Conservation (phyloP, 345 rosid genomes). For the Arabidopsis suecica region DNA sequence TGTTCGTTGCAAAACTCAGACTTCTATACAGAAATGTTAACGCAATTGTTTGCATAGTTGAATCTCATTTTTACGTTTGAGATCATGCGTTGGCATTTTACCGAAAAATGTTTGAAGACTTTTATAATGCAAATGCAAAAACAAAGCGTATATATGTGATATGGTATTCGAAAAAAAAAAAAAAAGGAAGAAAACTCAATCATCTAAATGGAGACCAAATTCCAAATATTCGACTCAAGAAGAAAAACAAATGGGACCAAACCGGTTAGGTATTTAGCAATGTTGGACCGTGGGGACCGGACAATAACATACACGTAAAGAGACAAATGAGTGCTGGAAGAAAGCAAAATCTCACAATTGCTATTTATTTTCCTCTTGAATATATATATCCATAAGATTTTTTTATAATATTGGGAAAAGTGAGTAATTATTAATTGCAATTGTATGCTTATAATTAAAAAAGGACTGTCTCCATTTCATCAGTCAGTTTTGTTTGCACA, state of each 20-base stretch:
- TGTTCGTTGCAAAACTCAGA: not conserved
- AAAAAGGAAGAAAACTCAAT: not conserved
- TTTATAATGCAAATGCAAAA: not conserved
- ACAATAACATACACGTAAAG: slow-evolving; percentile 35
- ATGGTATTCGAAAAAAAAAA: not conserved
- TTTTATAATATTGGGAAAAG: slow-evolving; percentile 32
- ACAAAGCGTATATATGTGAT: not conserved
- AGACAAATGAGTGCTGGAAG: slow-evolving; percentile 43
- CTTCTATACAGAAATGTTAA: too few relatives aligned
- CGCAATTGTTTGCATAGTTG: not conserved
- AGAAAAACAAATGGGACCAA: slow-evolving; percentile 41
- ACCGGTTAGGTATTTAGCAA: slow-evolving; percentile 47
- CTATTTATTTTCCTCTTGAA: slow-evolving; percentile 15
- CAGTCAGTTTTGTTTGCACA: slow-evolving; percentile 45
- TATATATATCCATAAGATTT: slow-evolving; percentile 25
- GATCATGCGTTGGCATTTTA: too few relatives aligned
- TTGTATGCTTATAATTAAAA: slow-evolving; percentile 45
- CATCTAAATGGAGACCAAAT: slow-evolving; percentile 16
- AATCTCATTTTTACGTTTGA: not conserved
- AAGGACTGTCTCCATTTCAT: slow-evolving; percentile 33
- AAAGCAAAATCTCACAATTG: slow-evolving; percentile 42
- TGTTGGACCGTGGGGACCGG: slow-evolving; percentile 48
- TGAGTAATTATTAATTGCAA: slow-evolving; percentile 31
- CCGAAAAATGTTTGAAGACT: not conserved
- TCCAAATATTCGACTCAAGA: slow-evolving; percentile 19